Evolutionary conservation across 169 alveolate genomes (phyloP), one percentile per base, ranked within the genome.

Genomic region (Plasmodium coatneyi): DNA sequence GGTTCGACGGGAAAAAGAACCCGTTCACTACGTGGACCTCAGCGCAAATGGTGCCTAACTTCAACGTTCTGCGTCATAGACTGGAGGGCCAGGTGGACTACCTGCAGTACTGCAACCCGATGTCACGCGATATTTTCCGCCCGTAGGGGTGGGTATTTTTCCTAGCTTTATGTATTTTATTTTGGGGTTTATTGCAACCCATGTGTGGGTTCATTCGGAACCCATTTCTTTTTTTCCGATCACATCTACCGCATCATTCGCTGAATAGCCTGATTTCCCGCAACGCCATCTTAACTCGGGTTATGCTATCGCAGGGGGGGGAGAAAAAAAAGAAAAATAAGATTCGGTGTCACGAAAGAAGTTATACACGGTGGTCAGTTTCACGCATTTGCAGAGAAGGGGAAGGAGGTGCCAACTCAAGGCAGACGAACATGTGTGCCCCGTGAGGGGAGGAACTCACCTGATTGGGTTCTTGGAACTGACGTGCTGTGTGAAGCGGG

Each of bases 211-310:
- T 22, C 78, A 66, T 66, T 41, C 52, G 52, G 16, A 6, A 6
- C 52, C 12, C 52, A 41, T 9, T 43, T 43, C 6, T 49, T 14
- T 3, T 49, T 14, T 3, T 49, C 0, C 14, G 16, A 41, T 49
- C 10, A 43, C 54, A 16, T 30, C 12, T 14, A 9, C 1, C 32
- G 12, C 28, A 1, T 84, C 80, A 84, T n/a, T 49, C 54, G n/a
- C 60, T 25, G 25, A 76, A 41, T 12, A 46, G 84, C 78, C 92
- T 72, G 19, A 84, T 43, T 84, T 84, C 92, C 36, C 84, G 28
- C 19, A 84, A 52, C 7, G 92, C 92, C n/a, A 52, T 74, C 66
- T 84, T 84, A 56, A 84, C 80, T 36, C 92, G 34, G 41, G 74
- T 60, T 28, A 84, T 52, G 60, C 92, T 82, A 34, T 82, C 71